Evolutionary conservation across 2,329 filamentous ascomycete species (phyloP).

Genomic region (Curvularia eragrostidis): DNA sequence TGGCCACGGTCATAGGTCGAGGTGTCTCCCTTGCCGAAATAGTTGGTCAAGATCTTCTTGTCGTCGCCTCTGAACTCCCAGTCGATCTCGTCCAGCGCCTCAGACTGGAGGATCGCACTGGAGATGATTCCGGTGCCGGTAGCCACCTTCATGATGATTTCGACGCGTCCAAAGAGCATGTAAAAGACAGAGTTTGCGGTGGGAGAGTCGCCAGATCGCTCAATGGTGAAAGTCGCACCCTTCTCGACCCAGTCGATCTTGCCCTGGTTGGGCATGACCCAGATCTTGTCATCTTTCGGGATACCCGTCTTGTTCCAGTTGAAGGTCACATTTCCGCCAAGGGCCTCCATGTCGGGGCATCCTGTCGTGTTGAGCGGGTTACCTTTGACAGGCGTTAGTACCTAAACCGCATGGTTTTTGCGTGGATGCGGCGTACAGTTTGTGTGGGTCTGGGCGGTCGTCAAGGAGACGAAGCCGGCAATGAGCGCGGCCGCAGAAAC

Average conservation of each 20-base stretch:
- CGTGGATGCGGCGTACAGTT: conserved; percentile 53
- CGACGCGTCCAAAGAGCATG: conserved; percentile 62
- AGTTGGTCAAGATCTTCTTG: conserved; percentile 58
- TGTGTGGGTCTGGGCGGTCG: conserved; percentile 75
- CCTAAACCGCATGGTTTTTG: background rate
- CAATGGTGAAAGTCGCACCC: conserved; percentile 76
- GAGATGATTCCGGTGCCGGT: conserved; percentile 59
- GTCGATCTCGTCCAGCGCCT: conserved; percentile 62
- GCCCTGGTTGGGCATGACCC: conserved; percentile 71
- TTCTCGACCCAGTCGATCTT: conserved; percentile 66
- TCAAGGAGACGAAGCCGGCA: conserved; percentile 51
- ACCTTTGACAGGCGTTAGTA: conserved; percentile 47
- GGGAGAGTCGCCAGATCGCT: conserved; percentile 73
- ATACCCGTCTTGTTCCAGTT: conserved; percentile 61
- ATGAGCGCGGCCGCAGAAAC: conserved; percentile 49
- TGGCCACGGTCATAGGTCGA: conserved; percentile 58
- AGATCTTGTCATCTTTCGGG: conserved; percentile 54
- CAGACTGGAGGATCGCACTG: conserved; percentile 59
- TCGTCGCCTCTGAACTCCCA: conserved; percentile 56
- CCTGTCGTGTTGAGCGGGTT: conserved; percentile 72
- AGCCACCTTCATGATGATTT: conserved; percentile 57
- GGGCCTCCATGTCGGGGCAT: conserved; percentile 74
- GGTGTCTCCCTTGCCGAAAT: conserved; percentile 63
- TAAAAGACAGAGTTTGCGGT: conserved; percentile 71
- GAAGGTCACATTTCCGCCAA: conserved; percentile 65